These are phyloP conservation scores for Cladosporium colombiae DNA, from an alignment of 2,329 filamentous ascomycete genomes.

Conservation along the genomic window DNA sequence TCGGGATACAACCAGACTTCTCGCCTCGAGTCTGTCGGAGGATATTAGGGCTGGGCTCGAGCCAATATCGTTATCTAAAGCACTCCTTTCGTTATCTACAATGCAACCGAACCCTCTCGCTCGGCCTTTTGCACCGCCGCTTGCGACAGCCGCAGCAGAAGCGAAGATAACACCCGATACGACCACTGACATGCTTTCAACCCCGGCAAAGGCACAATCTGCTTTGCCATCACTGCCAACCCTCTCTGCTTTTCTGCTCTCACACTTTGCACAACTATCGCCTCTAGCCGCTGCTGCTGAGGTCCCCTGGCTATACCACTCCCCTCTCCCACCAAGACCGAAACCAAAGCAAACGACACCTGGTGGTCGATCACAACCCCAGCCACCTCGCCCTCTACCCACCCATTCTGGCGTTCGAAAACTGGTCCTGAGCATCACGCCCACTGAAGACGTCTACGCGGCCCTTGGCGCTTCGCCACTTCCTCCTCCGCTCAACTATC, in stretches of 20 bases:
- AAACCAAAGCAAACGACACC: not conserved
- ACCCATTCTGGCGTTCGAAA: not conserved
- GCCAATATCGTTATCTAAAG: not conserved
- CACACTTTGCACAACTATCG: conserved; percentile 5
- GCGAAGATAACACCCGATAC: not conserved
- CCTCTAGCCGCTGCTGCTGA: not conserved
- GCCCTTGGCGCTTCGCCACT: not conserved
- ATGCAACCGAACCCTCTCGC: conserved; percentile 8
- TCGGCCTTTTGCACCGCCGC: not conserved
- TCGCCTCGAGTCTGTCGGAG: not conserved
- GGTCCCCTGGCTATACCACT: conserved; percentile 17
- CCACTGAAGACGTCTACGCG: conserved; percentile 10
- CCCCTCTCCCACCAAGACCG: not conserved
- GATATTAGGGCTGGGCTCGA: not conserved
- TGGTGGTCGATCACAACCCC: not conserved
- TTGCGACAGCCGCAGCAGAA: not conserved
- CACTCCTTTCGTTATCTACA: not conserved
- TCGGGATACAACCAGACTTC: not conserved
- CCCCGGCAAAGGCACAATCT: not conserved
- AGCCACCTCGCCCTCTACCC: not conserved
- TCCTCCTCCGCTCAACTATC: not conserved
- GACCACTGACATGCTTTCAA: not conserved
- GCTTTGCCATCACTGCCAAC: not conserved
- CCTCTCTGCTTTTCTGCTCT: conserved; percentile 6
- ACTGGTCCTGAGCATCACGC: conserved; percentile 12